Conservation (phyloP, 352 stramenopile genomes). For the Phytophthora fragariaefolia region DNA sequence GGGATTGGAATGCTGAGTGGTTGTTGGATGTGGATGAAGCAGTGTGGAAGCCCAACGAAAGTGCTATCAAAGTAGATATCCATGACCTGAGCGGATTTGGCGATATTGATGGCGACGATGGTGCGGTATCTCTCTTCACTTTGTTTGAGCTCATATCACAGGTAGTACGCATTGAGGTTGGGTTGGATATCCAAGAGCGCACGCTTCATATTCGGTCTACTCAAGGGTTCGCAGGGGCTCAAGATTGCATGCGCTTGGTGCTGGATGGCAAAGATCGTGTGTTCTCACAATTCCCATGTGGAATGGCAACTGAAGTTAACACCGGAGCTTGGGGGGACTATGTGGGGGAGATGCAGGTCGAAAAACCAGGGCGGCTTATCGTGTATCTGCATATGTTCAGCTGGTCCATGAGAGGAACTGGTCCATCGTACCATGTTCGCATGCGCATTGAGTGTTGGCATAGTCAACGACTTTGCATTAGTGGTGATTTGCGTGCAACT, state of each 20-base stretch:
- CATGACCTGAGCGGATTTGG: not conserved
- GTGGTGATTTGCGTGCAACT: slow-evolving; percentile 50
- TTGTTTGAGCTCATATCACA: slow-evolving; percentile 55
- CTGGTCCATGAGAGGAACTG: slow-evolving; percentile 31
- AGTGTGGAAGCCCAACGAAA: slow-evolving; percentile 41
- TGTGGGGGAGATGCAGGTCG: slow-evolving; percentile 50
- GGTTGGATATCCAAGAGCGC: slow-evolving; percentile 37
- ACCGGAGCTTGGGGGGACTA: slow-evolving; percentile 57
- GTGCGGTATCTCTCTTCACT: slow-evolving; percentile 38
- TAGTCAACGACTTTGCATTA: slow-evolving; percentile 49
- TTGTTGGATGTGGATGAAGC: slow-evolving; percentile 58
- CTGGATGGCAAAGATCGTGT: slow-evolving; percentile 62
- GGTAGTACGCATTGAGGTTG: slow-evolving; percentile 45
- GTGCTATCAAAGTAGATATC: slow-evolving; percentile 7
- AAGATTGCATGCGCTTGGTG: slow-evolving; percentile 47
- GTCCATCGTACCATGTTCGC: slow-evolving; percentile 45
- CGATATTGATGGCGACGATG: not conserved
- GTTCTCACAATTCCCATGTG: slow-evolving; percentile 59
- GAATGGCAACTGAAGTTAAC: slow-evolving; percentile 32
- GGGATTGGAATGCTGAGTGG: slow-evolving; percentile 60
- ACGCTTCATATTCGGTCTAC: slow-evolving; percentile 42
- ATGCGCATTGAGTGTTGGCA: slow-evolving; percentile 57
- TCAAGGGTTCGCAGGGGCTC: slow-evolving; percentile 21
- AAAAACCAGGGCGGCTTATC: slow-evolving; percentile 44
- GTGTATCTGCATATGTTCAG: slow-evolving; percentile 56